Evolutionary conservation across 805 yeast genomes (phyloP).

Genomic region (Kregervanrija delftensis): DNA sequence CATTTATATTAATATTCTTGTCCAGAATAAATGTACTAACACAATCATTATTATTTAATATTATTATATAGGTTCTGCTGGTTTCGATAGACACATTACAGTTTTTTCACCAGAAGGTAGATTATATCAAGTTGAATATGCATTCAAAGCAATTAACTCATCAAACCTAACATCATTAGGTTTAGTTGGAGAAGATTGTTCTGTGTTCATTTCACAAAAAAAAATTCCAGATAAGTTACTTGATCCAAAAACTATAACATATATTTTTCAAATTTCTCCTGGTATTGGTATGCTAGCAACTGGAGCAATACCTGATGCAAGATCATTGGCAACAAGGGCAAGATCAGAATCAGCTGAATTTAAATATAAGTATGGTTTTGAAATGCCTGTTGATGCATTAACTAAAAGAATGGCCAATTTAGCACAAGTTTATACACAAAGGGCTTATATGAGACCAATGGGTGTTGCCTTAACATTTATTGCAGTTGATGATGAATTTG

Average conservation of each 20-base stretch:
- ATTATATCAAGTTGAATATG: conserved; percentile 95
- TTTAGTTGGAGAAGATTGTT: conserved; percentile 76
- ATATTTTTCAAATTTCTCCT: conserved; percentile 75
- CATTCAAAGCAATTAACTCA: conserved; percentile 81
- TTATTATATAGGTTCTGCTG: conserved; percentile 58
- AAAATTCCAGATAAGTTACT: conserved; percentile 92
- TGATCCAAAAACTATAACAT: conserved; percentile 81
- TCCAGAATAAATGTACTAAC: no score
- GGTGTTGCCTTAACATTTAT: conserved; percentile 90
- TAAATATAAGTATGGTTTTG: conserved; percentile 90
- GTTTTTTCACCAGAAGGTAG: conserved; percentile 98
- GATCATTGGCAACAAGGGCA: conserved; percentile 85
- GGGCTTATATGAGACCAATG: conserved; percentile 97
- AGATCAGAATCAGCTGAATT: conserved; percentile 95
- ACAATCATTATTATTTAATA: conserved; percentile 30
- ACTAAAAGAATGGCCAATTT: conserved; percentile 94
- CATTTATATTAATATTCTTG: no score
- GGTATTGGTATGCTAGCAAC: conserved; percentile 86
- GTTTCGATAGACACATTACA: conserved; percentile 97
- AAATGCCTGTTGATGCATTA: conserved; percentile 89
- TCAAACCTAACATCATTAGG: conserved; percentile 88
- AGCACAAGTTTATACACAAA: conserved; percentile 92
- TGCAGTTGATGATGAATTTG: conserved; percentile 81
- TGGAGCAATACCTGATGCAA: conserved; percentile 94
- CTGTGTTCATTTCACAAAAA: conserved; percentile 88